Base-by-base conservation (phyloP, 1,284 basidiomycete species). In the Ceratobasidium sp. region DNA sequence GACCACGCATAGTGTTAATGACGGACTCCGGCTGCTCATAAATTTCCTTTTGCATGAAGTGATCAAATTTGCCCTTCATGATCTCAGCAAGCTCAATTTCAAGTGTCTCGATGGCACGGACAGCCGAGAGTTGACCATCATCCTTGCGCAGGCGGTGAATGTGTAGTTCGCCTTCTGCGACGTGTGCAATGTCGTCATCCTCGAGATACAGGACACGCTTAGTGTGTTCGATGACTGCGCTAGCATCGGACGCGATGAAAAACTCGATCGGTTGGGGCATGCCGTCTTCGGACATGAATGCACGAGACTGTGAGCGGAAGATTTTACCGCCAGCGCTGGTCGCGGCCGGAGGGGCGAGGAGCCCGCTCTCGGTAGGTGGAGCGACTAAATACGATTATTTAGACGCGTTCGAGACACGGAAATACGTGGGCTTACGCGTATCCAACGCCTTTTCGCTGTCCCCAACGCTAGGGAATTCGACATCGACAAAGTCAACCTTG, bases 1-100 rank as follows among this genome's bases (percentile, higher is more conserved):
- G 93, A 73, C 97, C 97, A 86, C 97, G 93, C 97, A 99, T 99
- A 60, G 97, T 99, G 86, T 99, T 99, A 80, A 99, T 94, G 74
- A 99, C 97, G 54, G 95, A 98, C 78, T 99, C 97, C 71, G 96
- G 97, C 81, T 99, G 97, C 79, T 99, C 97, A 84, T 97, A 99
- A 77, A 99, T 99, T 80, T 99, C 97, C 84, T 99, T 99, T 80
- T 99, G 96, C 97, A 99, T 99, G 80, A 99, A 99, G 80, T 97
- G 95, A 78, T 96, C 93, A 78, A 98, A 99, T 79, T 95, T 93
- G 78, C 97, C 97, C 86, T 99, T 99, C 97, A 99, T 99, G 82
- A 99, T 99, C 75, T 97, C 97, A 41, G 96, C 97, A 57, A 99
- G 88, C 80, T 99, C 97, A 75, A 99, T 90, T 81, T 99, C 97